Evolutionary conservation across 176 grass and related monocot genomes (phyloP).

Genomic region (Neostapfia colusana): DNA sequence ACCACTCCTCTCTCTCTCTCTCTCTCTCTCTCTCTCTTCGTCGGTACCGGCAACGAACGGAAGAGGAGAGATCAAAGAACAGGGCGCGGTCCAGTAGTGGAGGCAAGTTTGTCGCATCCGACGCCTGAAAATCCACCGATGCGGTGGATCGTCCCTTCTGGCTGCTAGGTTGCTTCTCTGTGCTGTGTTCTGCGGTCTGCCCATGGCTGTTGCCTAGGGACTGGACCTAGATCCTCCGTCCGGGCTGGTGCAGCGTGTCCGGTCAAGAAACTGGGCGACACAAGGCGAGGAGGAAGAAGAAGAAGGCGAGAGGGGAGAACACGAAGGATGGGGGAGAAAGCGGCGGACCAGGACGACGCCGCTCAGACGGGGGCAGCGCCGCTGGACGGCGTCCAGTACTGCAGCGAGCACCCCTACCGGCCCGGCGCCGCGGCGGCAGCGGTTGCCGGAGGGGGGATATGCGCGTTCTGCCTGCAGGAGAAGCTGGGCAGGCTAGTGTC

Average conservation of each 20-base stretch:
- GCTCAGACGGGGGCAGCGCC: slow-evolving; percentile 24
- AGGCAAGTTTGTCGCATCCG: slow-evolving; percentile 28
- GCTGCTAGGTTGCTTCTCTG: background rate
- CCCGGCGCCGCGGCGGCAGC: slow-evolving; percentile 33
- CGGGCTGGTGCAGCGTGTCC: no score
- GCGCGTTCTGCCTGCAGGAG: slow-evolving; percentile 82
- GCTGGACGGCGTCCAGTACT: slow-evolving; percentile 59
- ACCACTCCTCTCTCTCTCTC: no score
- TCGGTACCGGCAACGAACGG: background rate
- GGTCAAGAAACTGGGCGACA: background rate
- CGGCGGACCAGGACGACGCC: slow-evolving; percentile 31
- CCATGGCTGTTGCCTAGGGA: background rate
- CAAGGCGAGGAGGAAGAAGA: background rate
- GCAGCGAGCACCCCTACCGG: slow-evolving; percentile 70
- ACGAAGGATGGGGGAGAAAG: slow-evolving; percentile 27
- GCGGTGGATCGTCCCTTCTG: background rate
- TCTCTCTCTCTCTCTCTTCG: no score
- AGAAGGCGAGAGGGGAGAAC: background rate
- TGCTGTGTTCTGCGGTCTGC: background rate
- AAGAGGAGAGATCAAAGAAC: slow-evolving; percentile 3
- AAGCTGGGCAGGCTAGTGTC: slow-evolving; percentile 76
- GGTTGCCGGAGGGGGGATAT: slow-evolving; percentile 55
- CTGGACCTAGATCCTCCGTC: slow-evolving; percentile 12
- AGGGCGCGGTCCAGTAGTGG: slow-evolving; percentile 11
- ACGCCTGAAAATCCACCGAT: background rate